Evolutionary conservation across 441 rosid genomes (phyloP), one percentile per base, ranked within the genome.

Genomic region (Euphorbia celastroides): DNA sequence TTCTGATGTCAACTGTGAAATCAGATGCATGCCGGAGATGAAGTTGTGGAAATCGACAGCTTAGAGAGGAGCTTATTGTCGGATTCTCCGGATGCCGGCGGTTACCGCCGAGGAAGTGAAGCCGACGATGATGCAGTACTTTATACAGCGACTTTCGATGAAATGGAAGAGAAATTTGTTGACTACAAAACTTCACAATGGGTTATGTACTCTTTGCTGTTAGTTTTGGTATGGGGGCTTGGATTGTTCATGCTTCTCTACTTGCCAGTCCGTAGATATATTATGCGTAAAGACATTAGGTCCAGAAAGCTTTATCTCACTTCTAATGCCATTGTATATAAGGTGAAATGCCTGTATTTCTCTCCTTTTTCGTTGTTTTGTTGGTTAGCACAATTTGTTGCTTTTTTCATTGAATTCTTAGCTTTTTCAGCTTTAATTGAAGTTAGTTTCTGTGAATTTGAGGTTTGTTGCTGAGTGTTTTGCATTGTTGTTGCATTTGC

Each of bases 231-330:
- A 68, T 87, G 87, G 88, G 90, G 90, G 3, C 75, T 87, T 54
- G 93, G 93, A 5, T 65, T 87, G 26, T 74, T 87, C 79, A 87
- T 87, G 93, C 80, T 87, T 23, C 64, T 85, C 2, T 85, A 87
- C 70, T 55, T 87, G 68, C 93, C 90, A 0, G 78, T 87, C 5
- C 80, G 90, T 66, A 79, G 91, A 69, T 79, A 77, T 64, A 81
- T 88, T 17, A 68, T 81, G 66, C 77, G 91, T 30, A 81, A 73
- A 70, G 93, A 88, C 62, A 81, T 88, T 61, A 79, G 69, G 25
- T 88, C 93, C 1, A 77, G 86, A 73, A 81, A 84, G 81, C 88
- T 88, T 36, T 86, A 81, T 75, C 89, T 88, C 69, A 85, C 89
- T 60, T 77, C 81, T 34, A 34, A 34, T 34, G 38, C 38, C 38